phyloP scores from a whole-genome alignment of 1,139 yeast species.

The Lodderomyces oxycetoniae region DNA sequence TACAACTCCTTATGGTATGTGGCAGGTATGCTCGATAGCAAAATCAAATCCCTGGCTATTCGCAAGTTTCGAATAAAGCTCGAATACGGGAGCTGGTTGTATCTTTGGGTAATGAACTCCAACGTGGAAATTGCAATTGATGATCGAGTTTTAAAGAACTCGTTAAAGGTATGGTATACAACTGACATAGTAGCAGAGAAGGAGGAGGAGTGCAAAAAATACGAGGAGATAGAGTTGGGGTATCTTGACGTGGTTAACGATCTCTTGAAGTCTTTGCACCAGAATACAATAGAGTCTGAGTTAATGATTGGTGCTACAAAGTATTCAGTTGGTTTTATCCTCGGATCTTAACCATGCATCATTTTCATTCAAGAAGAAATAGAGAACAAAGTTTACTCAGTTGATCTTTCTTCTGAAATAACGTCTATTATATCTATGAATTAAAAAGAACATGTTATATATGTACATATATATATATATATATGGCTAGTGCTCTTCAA shows the following conservation, averaged over 20 bases:
- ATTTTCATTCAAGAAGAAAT: too few relatives aligned
- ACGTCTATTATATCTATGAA: too few relatives aligned
- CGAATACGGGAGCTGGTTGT: constrained; percentile 56
- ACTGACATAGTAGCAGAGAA: neutral
- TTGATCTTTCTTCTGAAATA: too few relatives aligned
- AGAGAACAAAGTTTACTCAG: too few relatives aligned
- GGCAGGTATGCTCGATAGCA: constrained; percentile 39
- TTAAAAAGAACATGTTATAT: too few relatives aligned
- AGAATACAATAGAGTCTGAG: constrained; percentile 4
- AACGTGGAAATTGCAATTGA: constrained; percentile 32
- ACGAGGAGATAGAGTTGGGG: constrained; percentile 33
- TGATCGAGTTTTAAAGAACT: constrained; percentile 18
- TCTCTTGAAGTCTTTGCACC: neutral
- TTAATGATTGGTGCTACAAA: constrained; percentile 10
- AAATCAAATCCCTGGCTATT: constrained; percentile 43
- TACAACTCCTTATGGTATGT: constrained; percentile 30
- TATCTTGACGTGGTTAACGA: constrained; percentile 5
- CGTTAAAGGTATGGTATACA: constrained; percentile 35
- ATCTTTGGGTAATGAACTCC: constrained; percentile 56
- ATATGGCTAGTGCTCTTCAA: constrained; percentile 19
- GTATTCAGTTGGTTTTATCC: constrained; percentile 12
- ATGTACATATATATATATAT: too few relatives aligned
- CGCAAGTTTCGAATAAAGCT: constrained; percentile 55
- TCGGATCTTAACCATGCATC: too few relatives aligned
- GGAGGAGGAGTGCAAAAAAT: constrained; percentile 3